These are phyloP conservation scores for Austroboletus eburneus DNA, from an alignment of 768 basidiomycete species.

Conservation along the genomic window DNA sequence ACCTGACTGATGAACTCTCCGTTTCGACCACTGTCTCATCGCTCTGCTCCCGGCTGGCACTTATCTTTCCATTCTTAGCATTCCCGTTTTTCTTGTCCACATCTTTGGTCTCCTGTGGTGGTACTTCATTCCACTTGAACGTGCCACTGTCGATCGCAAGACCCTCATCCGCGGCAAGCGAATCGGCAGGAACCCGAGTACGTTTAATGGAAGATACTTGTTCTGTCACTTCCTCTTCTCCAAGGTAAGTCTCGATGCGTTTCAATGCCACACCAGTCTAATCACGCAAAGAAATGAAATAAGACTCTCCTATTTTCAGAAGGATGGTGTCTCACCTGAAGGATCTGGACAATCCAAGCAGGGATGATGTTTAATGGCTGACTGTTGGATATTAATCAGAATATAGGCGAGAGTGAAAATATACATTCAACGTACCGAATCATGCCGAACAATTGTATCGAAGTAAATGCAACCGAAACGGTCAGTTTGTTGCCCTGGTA, in stretches of 20 bases:
- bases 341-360: slow-evolving; percentile 70
- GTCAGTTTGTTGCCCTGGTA: slow-evolving; percentile 71
- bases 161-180: slow-evolving; percentile 26
- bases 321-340: slow-evolving; percentile 40
- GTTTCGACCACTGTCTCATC: slow-evolving; percentile 11
- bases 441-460: slow-evolving; percentile 85
- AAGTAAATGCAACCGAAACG: slow-evolving; percentile 80
- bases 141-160: slow-evolving; percentile 49
- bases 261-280: slow-evolving; percentile 54
- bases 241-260: slow-evolving; percentile 57
- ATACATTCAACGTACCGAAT: slow-evolving; percentile 44
- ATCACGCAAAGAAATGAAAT: neutral
- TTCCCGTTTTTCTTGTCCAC: slow-evolving; percentile 16
- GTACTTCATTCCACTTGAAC: slow-evolving; percentile 56
- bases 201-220: slow-evolving; percentile 57
- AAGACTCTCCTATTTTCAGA: too few relatives aligned
- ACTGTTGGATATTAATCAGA: slow-evolving; percentile 28
- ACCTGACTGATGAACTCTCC: slow-evolving; percentile 10
- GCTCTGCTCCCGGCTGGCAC: neutral
- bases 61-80: neutral
- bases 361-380: slow-evolving; percentile 78
- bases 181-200: slow-evolving; percentile 18
- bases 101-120: slow-evolving; percentile 29
- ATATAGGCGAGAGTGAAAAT: neutral
- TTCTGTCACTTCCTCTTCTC: slow-evolving; percentile 59